Evolutionary conservation across 768 basidiomycete genomes (phyloP).

Genomic region (Hericium coralloides): DNA sequence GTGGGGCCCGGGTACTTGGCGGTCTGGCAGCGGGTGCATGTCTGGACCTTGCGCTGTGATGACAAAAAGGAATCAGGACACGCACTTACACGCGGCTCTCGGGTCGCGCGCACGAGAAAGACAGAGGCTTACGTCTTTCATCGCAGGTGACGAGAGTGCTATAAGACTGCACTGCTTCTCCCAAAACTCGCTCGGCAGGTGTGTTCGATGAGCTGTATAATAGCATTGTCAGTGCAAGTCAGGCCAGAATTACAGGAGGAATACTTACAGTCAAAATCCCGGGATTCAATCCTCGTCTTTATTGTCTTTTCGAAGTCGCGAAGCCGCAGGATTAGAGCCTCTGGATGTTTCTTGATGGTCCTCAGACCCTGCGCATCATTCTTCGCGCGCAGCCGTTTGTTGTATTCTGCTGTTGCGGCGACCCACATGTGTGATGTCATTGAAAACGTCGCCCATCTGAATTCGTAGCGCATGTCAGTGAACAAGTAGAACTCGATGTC

Average conservation of each 20-base stretch:
- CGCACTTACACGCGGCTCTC: too few relatives aligned
- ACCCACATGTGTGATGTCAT: conserved; percentile 11
- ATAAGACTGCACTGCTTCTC: conserved; percentile 1
- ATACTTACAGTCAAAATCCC: not conserved
- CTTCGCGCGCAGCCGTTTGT: not conserved
- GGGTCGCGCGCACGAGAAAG: not conserved
- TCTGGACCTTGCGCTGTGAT: not conserved
- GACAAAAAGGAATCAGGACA: not conserved
- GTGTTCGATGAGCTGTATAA: too few relatives aligned
- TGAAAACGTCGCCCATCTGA: conserved; percentile 10
- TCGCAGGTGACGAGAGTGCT: not conserved
- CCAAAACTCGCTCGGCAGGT: not conserved
- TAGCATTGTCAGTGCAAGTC: not conserved
- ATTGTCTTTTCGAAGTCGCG: conserved; percentile 1
- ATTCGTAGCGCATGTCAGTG: conserved; percentile 8
- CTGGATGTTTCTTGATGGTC: conserved; percentile 6
- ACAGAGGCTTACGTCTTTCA: not conserved
- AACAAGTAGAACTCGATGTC: conserved; percentile 10
- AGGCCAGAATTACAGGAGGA: not conserved
- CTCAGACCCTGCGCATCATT: not conserved
- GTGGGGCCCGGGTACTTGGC: not conserved
- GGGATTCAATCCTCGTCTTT: not conserved
- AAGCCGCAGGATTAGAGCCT: conserved; percentile 8
- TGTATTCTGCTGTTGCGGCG: conserved; percentile 4
- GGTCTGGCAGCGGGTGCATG: not conserved